Base-by-base conservation (phyloP, 345 rosid species). In the Geranium brycei region DNA sequence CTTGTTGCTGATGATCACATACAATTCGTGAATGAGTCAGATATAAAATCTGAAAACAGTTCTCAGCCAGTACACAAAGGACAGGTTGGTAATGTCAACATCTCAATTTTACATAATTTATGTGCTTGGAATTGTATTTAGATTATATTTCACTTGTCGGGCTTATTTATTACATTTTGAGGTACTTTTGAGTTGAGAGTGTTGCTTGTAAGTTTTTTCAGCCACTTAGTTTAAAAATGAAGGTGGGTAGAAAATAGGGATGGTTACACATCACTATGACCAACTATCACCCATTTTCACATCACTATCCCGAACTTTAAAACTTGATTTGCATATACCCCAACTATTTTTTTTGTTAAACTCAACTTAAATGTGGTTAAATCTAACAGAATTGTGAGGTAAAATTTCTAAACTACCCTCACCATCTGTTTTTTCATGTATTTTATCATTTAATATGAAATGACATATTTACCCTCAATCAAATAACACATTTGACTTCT, bases 1-100 rank as follows among this genome's bases (percentile, higher is more conserved):
- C 59, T 63, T 76, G 59, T 76, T 59, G 69, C 73, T 64, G 68
- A 71, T 53, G 38, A 59, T 64, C 73, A 68, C 64, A 30, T 69
- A n/a, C 53, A 68, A n/a, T 68, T 63, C 65, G 31, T 62, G 64
- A 75, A 71, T 63, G 74, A 67, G 19, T 60, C 75, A 38, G 79
- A 71, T 66, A 63, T 67, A 62, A 74, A 77, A 71, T 78, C 80
- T 53, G 71, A 55, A 70, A 76, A 72, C 65, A 79, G 69, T 71
- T 81, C 80, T 72, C 75, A 68, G 61, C 58, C 63, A 62, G 62
- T 76, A 57, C 69, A 62, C 17, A 70, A 66, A 66, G 82, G 71
- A 60, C 77, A 83, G 92, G 92, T 90, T 64, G 40, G 82, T 75
- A 59, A 64, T 62, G 53, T 74, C 19, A 15, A 5, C 32, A 17